A percentile compares a stretch with the other conserved stretches of the same genome.
phyloP scores from a whole-genome alignment of 106 monocot species.

The Allium sativum region DNA sequence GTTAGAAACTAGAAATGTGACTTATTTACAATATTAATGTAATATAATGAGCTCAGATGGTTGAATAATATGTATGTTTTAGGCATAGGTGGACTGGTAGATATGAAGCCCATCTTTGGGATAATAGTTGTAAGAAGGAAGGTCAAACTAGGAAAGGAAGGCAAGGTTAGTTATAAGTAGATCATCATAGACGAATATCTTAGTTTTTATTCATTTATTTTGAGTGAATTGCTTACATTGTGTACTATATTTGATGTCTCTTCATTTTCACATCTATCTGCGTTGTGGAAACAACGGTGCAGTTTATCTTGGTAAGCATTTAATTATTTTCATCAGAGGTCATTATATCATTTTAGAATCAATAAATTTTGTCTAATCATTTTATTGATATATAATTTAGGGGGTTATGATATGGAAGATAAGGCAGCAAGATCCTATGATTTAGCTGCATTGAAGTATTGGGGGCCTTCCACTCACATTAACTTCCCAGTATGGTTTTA shows the following conservation, averaged over 20 bases:
- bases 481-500: slow-evolving; percentile 74
- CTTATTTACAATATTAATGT: background rate
- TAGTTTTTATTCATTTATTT: too few relatives aligned
- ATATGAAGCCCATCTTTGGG: slow-evolving; percentile 99
- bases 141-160: slow-evolving; percentile 98
- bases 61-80: background rate
- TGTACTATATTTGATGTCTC: too few relatives aligned
- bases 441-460: slow-evolving; percentile 93
- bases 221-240: too few relatives aligned
- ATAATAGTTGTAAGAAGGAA: slow-evolving; percentile 99
- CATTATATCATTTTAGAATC: slow-evolving; percentile 1
- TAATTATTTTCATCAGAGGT: background rate
- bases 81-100: slow-evolving; percentile 99
- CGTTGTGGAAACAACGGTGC: slow-evolving; percentile 18
- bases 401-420: slow-evolving; percentile 97
- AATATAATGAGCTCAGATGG: background rate
- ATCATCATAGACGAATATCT: background rate
- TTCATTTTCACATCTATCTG: background rate
- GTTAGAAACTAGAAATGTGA: slow-evolving; percentile 3
- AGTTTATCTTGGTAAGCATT: slow-evolving; percentile 86
- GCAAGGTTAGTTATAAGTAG: slow-evolving; percentile 58
- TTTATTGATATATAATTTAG: slow-evolving; percentile 10
- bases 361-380: background rate
- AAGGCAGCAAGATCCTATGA: slow-evolving; percentile 99
- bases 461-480: slow-evolving; percentile 94